Conservation (phyloP, 1,284 basidiomycete species). For the Erythrobasidium hasegawianum region DNA sequence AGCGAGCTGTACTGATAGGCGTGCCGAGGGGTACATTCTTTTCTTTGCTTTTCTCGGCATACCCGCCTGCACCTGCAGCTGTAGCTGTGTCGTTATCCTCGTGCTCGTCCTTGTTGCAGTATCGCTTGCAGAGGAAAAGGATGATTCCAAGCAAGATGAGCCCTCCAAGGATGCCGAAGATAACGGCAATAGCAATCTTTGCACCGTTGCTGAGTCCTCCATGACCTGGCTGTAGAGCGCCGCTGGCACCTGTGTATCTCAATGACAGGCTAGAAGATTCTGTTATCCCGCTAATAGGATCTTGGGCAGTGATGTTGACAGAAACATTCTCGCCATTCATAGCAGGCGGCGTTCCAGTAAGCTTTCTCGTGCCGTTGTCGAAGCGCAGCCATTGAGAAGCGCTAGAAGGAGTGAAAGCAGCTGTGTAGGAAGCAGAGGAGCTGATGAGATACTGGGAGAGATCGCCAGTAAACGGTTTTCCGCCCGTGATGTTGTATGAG, state of each 20-base stretch:
- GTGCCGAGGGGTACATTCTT: background rate
- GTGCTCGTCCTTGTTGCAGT: slow-evolving; percentile 26
- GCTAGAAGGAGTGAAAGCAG: slow-evolving; percentile 52
- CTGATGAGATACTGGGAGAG: slow-evolving; percentile 38
- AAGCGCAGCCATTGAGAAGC: slow-evolving; percentile 65
- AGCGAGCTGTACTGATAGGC: slow-evolving; percentile 8
- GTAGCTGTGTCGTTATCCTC: slow-evolving; percentile 32
- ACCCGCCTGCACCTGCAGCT: slow-evolving; percentile 8
- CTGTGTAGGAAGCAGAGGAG: slow-evolving; percentile 32
- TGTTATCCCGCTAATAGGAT: slow-evolving; percentile 7
- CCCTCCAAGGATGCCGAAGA: slow-evolving; percentile 39
- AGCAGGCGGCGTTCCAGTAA: slow-evolving; percentile 59
- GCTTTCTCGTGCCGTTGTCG: slow-evolving; percentile 54
- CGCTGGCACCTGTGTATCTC: slow-evolving; percentile 16
- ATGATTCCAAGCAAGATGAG: slow-evolving; percentile 39
- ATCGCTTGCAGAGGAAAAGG: slow-evolving; percentile 36
- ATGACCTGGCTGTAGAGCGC: slow-evolving; percentile 8
- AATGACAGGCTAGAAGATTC: slow-evolving; percentile 27
- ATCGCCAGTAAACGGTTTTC: slow-evolving; percentile 44
- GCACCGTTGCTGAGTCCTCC: slow-evolving; percentile 37
- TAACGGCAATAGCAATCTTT: slow-evolving; percentile 41
- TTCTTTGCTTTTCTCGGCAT: slow-evolving; percentile 19
- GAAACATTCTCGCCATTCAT: slow-evolving; percentile 28
- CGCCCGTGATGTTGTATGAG: slow-evolving; percentile 55
- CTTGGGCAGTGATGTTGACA: slow-evolving; percentile 31